Evolutionary conservation across 1,139 yeast genomes (phyloP).

Genomic region (Taphrina communis): DNA sequence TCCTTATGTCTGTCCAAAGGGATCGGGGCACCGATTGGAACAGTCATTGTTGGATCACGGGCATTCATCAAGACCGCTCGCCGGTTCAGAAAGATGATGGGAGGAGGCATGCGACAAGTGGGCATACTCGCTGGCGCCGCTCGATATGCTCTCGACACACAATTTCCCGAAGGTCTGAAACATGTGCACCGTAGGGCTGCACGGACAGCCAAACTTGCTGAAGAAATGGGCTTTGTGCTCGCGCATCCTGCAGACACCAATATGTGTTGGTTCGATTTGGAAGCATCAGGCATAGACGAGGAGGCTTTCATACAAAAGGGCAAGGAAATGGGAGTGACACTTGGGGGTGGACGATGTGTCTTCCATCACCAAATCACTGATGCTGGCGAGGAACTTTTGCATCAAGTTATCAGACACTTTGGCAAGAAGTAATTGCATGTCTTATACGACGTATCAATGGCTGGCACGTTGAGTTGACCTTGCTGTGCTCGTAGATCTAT

Average conservation of each 20-base stretch:
- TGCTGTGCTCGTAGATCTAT: too few species aligned
- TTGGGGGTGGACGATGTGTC: conserved; percentile 75
- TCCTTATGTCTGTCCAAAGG: conserved; percentile 90
- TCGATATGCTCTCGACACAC: conserved; percentile 73
- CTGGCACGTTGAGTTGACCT: too few species aligned
- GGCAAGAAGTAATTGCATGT: neutral
- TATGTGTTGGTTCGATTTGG: conserved; percentile 78
- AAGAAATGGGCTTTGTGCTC: conserved; percentile 60
- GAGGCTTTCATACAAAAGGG: conserved; percentile 63
- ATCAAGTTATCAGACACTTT: conserved; percentile 18
- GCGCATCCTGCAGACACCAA: conserved; percentile 84
- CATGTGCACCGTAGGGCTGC: conserved; percentile 72
- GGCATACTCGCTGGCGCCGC: conserved; percentile 89
- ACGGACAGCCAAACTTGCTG: conserved; percentile 68
- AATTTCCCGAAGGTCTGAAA: conserved; percentile 62
- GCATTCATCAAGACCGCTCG: conserved; percentile 72
- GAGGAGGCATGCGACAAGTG: conserved; percentile 92
- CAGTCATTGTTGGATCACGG: conserved; percentile 75
- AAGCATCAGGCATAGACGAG: conserved; percentile 65
- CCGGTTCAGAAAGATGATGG: conserved; percentile 90
- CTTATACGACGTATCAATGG: neutral
- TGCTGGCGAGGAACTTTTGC: conserved; percentile 21
- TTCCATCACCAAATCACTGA: conserved; percentile 74
- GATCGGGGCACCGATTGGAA: conserved; percentile 93
- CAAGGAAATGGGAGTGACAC: conserved; percentile 65